These are phyloP conservation scores for Daedaleopsis sinensis DNA, from an alignment of 768 basidiomycete genomes.

Conservation along the genomic window DNA sequence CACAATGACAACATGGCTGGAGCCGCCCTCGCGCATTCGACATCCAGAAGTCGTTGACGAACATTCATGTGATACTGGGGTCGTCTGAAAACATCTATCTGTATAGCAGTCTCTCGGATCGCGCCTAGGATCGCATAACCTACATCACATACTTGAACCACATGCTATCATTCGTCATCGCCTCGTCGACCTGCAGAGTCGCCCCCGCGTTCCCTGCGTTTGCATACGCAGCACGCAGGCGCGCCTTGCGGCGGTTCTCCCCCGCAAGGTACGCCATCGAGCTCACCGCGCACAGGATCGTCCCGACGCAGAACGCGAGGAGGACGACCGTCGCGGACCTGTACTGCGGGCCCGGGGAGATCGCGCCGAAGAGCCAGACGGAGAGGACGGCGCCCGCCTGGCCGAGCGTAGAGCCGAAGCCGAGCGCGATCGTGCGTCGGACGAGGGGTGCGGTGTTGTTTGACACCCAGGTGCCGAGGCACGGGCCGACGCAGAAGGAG, in stretches of 20 bases:
- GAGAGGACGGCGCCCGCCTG: slow-evolving; percentile 63
- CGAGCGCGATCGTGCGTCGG: slow-evolving; percentile 60
- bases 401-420: slow-evolving; percentile 57
- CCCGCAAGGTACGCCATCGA: slow-evolving; percentile 1
- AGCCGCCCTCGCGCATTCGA: no score
- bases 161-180: slow-evolving; percentile 5
- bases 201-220: background rate
- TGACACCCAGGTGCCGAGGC: slow-evolving; percentile 59
- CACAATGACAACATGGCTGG: no score
- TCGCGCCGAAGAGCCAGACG: slow-evolving; percentile 58
- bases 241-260: slow-evolving; percentile 9
- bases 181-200: background rate
- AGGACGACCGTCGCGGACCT: slow-evolving; percentile 45
- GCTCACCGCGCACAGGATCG: slow-evolving; percentile 18
- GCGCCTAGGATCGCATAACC: no score
- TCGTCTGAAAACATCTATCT: no score
- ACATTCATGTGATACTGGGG: no score
- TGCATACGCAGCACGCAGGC: background rate
- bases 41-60: no score
- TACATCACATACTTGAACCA: slow-evolving; percentile 18
- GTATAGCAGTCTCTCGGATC: no score
- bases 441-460: slow-evolving; percentile 63
- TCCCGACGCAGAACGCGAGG: slow-evolving; percentile 41
- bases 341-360: slow-evolving; percentile 54
- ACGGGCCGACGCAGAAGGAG: slow-evolving; percentile 54